Percentiles rank a stretch among this genome's conserved stretches.
Conservation (phyloP, 345 rosid species). For the Heritiera fomes region DNA sequence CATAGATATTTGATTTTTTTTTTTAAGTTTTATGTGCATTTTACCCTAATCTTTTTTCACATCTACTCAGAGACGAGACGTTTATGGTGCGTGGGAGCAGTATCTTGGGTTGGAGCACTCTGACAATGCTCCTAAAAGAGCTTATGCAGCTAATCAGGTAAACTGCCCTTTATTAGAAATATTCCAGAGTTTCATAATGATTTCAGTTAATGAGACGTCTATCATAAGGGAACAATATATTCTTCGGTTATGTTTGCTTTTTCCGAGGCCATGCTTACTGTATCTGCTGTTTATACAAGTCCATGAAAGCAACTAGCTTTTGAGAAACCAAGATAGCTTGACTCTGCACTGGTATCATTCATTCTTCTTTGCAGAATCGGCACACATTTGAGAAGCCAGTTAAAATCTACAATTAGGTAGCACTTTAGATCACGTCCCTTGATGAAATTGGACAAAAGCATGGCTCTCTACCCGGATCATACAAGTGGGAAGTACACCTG, state of each 20-base stretch:
- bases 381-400: constrained; percentile 71
- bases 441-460: constrained; percentile 16
- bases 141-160: constrained; percentile 81
- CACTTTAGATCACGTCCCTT: constrained; percentile 18
- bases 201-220: not conserved
- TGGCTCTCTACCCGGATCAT: constrained; percentile 15
- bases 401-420: constrained; percentile 65
- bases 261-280: not conserved
- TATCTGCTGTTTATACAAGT: not conserved
- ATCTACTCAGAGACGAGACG: constrained; percentile 67
- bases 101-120: constrained; percentile 95
- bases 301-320: not conserved
- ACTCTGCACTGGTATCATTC: not conserved
- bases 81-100: constrained; percentile 96
- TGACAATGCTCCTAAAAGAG: constrained; percentile 76
- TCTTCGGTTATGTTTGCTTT: not conserved
- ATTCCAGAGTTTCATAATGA: not conserved
- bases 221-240: not conserved
- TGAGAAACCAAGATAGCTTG: not conserved
- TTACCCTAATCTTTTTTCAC: not conserved
- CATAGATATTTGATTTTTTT: not conserved
- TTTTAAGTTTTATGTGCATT: not conserved
- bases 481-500: constrained; percentile 12
- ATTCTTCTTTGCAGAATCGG: constrained; percentile 55
- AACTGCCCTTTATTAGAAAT: constrained; percentile 2